Conservation (phyloP, 2,329 filamentous ascomycete genomes). For the Neoscytalidium dimidiatum region DNA sequence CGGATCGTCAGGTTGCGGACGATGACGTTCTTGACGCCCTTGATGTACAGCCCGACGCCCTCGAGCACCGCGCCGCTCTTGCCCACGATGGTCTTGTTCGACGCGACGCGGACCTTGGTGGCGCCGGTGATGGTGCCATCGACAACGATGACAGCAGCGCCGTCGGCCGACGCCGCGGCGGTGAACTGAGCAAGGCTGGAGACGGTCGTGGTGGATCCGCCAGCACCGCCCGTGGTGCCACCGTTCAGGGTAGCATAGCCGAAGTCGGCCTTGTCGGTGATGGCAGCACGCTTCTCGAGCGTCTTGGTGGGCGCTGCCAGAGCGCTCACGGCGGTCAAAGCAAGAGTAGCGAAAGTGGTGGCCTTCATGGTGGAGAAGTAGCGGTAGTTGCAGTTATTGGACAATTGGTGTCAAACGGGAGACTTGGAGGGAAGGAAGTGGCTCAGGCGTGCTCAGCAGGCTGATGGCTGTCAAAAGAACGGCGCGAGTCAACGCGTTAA, state of each 20-base stretch:
- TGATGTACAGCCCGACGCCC: conserved; percentile 52
- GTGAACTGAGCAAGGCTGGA: conserved; percentile 42
- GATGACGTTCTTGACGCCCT: conserved; percentile 56
- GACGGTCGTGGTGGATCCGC: conserved; percentile 38
- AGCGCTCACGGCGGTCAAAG: conserved; percentile 30
- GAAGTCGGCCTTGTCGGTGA: conserved; percentile 31
- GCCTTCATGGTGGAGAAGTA: conserved; percentile 32
- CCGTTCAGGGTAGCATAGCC: conserved; percentile 38
- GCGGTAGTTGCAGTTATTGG: conserved; percentile 23
- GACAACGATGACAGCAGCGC: conserved; percentile 49
- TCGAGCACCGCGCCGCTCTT: conserved; percentile 48
- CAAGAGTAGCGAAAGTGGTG: conserved; percentile 31
- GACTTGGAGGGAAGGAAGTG: conserved; percentile 13
- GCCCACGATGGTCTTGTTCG: conserved; percentile 56
- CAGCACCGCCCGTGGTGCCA: conserved; percentile 42
- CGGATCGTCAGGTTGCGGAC: conserved; percentile 58
- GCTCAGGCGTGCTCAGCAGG: conserved; percentile 12
- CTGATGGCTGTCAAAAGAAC: conserved; percentile 15
- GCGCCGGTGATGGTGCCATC: conserved; percentile 47
- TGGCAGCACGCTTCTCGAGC: conserved; percentile 31
- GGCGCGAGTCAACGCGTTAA: conserved; percentile 13
- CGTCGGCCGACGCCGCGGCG: conserved; percentile 46
- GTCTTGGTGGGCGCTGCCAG: conserved; percentile 36
- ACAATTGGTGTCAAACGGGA: too few species aligned
- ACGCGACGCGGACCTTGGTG: conserved; percentile 48